Evolutionary conservation across 169 alveolate genomes (phyloP), one percentile per base, ranked within the genome.

Genomic region (Plasmodium fragile): DNA sequence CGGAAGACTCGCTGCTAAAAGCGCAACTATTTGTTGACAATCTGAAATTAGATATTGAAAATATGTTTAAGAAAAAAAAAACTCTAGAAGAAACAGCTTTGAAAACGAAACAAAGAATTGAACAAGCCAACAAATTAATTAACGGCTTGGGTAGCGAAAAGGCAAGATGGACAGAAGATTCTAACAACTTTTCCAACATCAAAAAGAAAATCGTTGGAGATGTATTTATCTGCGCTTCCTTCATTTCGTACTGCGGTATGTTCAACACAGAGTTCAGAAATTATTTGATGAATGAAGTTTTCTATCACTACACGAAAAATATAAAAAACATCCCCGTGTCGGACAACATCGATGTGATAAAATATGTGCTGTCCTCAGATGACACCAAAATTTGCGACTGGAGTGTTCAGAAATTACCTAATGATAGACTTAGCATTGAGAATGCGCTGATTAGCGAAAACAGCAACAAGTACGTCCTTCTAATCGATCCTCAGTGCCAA

Each of bases 251-350:
- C 93, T 98, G 99, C 96, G 97, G 99, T 43, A 99, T 99, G 90
- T 99, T 99, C 97, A 98, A 98, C 96, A 96, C 99, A 45, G 99
- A 98, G 83, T 99, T 96, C 96, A 97, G 99, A 81, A 96, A 97
- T 80, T 96, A 95, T 94, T 95, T 99, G 8, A 94, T 98, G 78
- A 95, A 95, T 43, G 98, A 98, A 92, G 97, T 94, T 92, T 98
- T 98, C 96, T 97, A 91, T 91, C 82, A 91, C 72, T 91, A 91
- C 41, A 95, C 96, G 45, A 96, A 96, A 75, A 97, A 98, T 98
- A 96, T 98, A 49, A 97, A 95, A 92, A 97, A 92, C 55, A 97
- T 96, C 93, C 98, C 97, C 72, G 96, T 97, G n/a, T 92, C 93
- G 0, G 82, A 81, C 5, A 92, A 84, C 71, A 69, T 93, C 10